A percentile compares a stretch with the other conserved stretches of the same genome.
These are phyloP conservation scores for Carex arenaria DNA, from an alignment of 202 grass and related monocot genomes.

Conservation along the genomic window DNA sequence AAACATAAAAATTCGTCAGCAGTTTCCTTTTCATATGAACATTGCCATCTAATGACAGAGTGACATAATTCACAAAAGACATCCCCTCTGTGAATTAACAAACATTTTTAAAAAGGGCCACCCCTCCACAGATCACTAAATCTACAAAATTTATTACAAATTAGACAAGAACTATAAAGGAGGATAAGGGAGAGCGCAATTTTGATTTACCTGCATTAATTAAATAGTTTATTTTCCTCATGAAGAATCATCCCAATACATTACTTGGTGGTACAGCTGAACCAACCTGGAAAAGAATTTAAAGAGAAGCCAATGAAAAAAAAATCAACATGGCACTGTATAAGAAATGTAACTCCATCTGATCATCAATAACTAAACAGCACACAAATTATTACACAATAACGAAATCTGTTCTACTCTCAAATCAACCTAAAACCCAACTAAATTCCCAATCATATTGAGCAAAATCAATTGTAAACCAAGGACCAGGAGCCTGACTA, in stretches of 20 bases:
- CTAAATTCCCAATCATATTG: neutral
- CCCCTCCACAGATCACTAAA: neutral
- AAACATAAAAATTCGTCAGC: neutral
- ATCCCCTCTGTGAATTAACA: slow-evolving; percentile 1
- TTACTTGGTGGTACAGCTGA: neutral
- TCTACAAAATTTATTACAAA: neutral
- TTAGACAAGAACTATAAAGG: neutral
- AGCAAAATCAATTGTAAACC: neutral
- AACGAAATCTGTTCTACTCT: neutral
- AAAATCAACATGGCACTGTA: neutral
- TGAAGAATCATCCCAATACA: neutral
- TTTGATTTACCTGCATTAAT: neutral
- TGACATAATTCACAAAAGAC: neutral
- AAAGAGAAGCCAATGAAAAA: neutral
- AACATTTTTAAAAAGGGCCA: neutral
- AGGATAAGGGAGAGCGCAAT: neutral
- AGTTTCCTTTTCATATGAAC: neutral
- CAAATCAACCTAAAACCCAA: neutral
- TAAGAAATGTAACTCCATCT: neutral
- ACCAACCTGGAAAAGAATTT: neutral
- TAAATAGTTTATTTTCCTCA: neutral
- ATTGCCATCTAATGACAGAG: neutral
- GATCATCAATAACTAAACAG: neutral
- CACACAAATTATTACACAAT: neutral
- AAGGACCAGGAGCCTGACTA: neutral